Evolutionary conservation across 345 rosid species (phyloP), one percentile per base, ranked within the genome.

Genomic region (Punica granatum): DNA sequence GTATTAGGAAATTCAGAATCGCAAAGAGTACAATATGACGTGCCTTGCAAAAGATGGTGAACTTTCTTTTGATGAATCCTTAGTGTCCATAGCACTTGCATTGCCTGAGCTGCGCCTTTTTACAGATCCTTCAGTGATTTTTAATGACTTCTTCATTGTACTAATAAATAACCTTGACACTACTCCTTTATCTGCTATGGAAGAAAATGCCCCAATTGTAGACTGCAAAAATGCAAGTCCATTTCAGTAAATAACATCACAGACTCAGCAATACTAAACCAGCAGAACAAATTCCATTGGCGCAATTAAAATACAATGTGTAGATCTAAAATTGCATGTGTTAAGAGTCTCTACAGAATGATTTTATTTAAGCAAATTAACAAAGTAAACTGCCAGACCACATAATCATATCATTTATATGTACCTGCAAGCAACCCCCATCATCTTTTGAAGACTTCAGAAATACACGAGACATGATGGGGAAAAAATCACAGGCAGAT

Each of bases 391-490:
- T 3, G 34, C 61, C 34, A 26, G 34, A 56, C 19, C 61, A 9
- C 33, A 26, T 51, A 51, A n/a, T 13, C n/a, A 35, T 19, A 62
- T 23, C 30, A 42, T n/a, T n/a, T n/a, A n/a, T n/a, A n/a, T 14
- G 7, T 84, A 94, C 96, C 99, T 85, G 93, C 80, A 94, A 79
- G 75, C 80, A 88, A 78, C 93, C 99, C 61, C 93, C 99, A 60
- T 93, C 95, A 74, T 89, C 96, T 63, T 85, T 82, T 39, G 78
- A 59, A 62, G 95, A 88, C 75, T 91, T 90, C 78, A 79, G 70
- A 70, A 84, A 86, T 68, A 86, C 78, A 67, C 82, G 81, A 13
- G 90, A 79, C 80, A 94, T 69, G 63, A 85, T 77, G 66, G 84
- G 74, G 79, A 94, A 72, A 23, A 91, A 75, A 60, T 84, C 84